Conservation (phyloP, 768 basidiomycete species). For the Suillus paluster region DNA sequence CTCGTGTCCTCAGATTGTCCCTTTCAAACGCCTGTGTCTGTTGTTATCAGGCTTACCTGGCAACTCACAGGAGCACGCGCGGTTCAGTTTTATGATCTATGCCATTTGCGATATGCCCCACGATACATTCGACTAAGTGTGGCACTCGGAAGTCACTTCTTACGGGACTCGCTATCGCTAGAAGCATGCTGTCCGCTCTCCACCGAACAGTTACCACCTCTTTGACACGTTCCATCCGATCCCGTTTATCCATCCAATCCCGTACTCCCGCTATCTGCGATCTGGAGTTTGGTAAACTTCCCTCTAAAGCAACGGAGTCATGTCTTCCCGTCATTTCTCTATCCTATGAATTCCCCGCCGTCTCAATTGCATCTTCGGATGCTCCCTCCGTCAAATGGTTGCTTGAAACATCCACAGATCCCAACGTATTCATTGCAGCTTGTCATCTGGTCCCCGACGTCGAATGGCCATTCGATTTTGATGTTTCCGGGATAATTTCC, state of each 20-base stretch:
- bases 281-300: conserved; percentile 4
- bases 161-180: not conserved
- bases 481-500: conserved; percentile 13
- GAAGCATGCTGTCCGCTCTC: conserved; percentile 3
- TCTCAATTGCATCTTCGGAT: conserved; percentile 6
- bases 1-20: conserved; percentile 16
- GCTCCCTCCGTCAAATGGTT: conserved; percentile 21
- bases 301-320: not conserved
- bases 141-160: not conserved
- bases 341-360: not conserved
- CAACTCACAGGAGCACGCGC: not conserved
- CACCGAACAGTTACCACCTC: not conserved
- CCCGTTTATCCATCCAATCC: not conserved
- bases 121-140: not conserved
- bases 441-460: conserved; percentile 16
- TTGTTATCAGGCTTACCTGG: conserved; percentile 7
- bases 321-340: conserved; percentile 3
- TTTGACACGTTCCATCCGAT: not conserved
- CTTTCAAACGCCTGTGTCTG: conserved; percentile 19
- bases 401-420: conserved; percentile 22
- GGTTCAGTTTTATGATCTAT: not conserved
- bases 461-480: conserved; percentile 18
- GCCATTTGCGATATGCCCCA: not conserved
- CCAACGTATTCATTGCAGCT: conserved; percentile 15
- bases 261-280: not conserved